Evolutionary conservation across 768 basidiomycete species (phyloP).

Genomic region (Dictyophora rubrovolvata): DNA sequence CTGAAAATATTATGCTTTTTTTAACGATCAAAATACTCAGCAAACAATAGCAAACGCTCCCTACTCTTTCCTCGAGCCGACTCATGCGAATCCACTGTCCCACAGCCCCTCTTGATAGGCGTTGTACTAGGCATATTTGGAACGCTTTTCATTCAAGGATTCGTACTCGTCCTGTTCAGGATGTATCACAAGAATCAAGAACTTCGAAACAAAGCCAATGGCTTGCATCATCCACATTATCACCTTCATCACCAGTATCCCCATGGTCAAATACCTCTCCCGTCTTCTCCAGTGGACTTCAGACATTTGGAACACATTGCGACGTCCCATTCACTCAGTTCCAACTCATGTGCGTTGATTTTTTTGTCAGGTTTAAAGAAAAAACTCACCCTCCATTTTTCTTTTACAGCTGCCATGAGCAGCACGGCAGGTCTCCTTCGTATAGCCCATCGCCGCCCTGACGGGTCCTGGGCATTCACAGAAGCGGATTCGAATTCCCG

Average conservation of each 20-base stretch:
- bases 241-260: neutral
- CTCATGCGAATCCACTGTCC: neutral
- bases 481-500: neutral
- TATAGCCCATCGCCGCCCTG: conserved; percentile 1
- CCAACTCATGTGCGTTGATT: neutral
- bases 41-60: neutral
- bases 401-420: neutral
- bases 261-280: neutral
- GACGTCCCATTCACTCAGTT: neutral
- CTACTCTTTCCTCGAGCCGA: neutral
- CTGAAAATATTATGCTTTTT: neutral
- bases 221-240: neutral
- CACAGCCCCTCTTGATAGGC: neutral
- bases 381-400: neutral
- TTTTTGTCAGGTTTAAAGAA: too few relatives aligned
- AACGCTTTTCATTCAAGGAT: neutral
- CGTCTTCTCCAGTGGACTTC: neutral
- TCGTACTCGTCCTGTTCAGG: neutral
- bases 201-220: neutral
- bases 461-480: conserved; percentile 4
- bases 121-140: neutral
- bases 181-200: neutral
- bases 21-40: neutral
- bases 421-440: neutral
- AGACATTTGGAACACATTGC: conserved; percentile 2